Evolutionary conservation across 305 asterid species (phyloP).

Genomic region (Solanum chacoense): DNA sequence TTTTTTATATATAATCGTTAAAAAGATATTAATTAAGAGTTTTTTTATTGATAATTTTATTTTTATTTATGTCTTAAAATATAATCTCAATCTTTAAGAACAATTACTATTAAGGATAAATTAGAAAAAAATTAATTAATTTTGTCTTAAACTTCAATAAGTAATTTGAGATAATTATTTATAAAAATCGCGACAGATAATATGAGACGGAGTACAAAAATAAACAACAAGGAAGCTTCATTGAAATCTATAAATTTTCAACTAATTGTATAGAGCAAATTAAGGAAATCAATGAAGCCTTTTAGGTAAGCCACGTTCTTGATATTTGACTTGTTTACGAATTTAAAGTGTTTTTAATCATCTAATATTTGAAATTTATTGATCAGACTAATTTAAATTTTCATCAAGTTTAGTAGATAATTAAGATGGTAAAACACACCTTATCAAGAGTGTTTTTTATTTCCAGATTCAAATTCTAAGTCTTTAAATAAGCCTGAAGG

Average conservation of each 20-base stretch:
- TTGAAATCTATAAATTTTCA: slow-evolving; percentile 11
- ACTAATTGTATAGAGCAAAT: slow-evolving; percentile 9
- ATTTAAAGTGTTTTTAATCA: neutral
- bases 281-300: slow-evolving; percentile 23
- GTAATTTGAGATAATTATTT: neutral
- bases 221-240: neutral
- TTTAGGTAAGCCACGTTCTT: slow-evolving; percentile 5
- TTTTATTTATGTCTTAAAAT: too few relatives aligned
- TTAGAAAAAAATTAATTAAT: neutral
- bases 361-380: neutral
- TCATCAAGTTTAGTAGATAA: too few relatives aligned
- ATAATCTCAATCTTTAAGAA: neutral
- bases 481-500: neutral
- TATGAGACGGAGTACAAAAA: neutral
- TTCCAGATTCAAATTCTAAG: neutral
- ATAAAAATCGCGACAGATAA: neutral
- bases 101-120: neutral
- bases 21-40: neutral
- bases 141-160: neutral
- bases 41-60: neutral
- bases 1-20: neutral
- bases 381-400: neutral
- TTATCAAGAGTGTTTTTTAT: neutral
- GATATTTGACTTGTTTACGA: neutral
- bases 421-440: neutral